A percentile compares a stretch with the other conserved stretches of the same genome.
Evolutionary conservation across 2,329 filamentous ascomycete genomes (phyloP).

Genomic region (Pseudogymnoascus sp.): DNA sequence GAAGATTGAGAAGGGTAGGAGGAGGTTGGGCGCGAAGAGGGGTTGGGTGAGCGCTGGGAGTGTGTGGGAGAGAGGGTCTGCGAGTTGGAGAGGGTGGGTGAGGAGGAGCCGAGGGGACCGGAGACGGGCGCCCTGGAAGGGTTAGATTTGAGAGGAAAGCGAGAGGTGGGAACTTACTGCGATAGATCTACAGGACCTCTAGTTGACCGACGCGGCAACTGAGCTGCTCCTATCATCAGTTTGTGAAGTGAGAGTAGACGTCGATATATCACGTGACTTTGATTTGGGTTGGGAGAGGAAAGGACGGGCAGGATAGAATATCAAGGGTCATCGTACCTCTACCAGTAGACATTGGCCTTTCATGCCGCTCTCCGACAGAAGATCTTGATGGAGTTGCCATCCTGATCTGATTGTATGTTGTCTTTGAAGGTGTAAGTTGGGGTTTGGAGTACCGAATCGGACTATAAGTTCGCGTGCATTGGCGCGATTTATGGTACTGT

Average conservation of each 20-base stretch:
- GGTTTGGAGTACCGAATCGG: background rate
- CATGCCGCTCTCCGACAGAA: background rate
- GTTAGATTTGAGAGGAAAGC: slow-evolving; percentile 7
- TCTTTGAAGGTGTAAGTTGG: background rate
- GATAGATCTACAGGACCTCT: slow-evolving; percentile 69
- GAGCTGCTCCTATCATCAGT: slow-evolving; percentile 5
- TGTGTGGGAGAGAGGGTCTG: slow-evolving; percentile 21
- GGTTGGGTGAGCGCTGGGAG: slow-evolving; percentile 21
- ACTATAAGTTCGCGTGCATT: slow-evolving; percentile 2
- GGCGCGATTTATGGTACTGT: background rate
- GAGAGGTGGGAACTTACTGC: slow-evolving; percentile 48
- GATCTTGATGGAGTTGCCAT: slow-evolving; percentile 8
- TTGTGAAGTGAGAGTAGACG: slow-evolving; percentile 3
- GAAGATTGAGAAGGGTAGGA: no score
- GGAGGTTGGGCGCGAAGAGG: slow-evolving; percentile 25
- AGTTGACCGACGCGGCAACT: slow-evolving; percentile 54
- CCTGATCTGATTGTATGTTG: background rate
- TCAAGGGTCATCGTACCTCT: slow-evolving; percentile 4
- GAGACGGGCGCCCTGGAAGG: slow-evolving; percentile 18
- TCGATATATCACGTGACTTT: background rate
- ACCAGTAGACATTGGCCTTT: background rate
- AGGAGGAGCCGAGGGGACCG: slow-evolving; percentile 20
- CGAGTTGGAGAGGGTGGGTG: slow-evolving; percentile 18
- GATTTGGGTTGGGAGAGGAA: background rate
- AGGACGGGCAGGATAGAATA: background rate